Evolutionary conservation across 768 basidiomycete genomes (phyloP).

Genomic region (Collybiopsis luxurians): DNA sequence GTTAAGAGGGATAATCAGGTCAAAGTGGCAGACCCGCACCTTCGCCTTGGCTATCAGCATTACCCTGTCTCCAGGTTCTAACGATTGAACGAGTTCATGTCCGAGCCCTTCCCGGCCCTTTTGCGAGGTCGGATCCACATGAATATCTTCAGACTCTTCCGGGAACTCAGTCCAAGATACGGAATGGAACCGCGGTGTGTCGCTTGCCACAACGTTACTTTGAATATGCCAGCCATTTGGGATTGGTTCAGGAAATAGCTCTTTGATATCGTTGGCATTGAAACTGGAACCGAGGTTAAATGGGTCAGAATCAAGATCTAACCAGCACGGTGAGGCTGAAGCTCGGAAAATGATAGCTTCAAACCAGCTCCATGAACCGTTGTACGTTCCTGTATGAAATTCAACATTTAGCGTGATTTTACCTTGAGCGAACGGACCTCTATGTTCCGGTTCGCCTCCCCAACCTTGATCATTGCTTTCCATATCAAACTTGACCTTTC

Average conservation of each 20-base stretch:
- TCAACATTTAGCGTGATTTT: not conserved
- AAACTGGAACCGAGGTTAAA: slow-evolving; percentile 1
- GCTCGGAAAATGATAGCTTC: slow-evolving; percentile 15
- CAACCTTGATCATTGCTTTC: slow-evolving; percentile 23
- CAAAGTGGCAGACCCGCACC: not conserved
- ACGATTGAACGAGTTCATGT: not conserved
- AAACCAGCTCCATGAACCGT: slow-evolving; percentile 21
- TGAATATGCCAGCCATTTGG: slow-evolving; percentile 5
- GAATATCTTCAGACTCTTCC: not conserved
- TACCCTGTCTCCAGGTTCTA: slow-evolving; percentile 1
- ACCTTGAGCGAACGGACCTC: slow-evolving; percentile 9
- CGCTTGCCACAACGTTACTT: not conserved
- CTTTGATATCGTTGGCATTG: not conserved
- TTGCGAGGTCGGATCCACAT: not conserved
- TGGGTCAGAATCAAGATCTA: not conserved
- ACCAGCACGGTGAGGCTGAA: slow-evolving; percentile 1
- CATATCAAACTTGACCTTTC: slow-evolving; percentile 18
- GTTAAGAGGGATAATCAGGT: not conserved
- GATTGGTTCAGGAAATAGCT: not conserved
- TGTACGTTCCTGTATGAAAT: slow-evolving; percentile 19
- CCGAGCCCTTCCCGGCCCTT: slow-evolving; percentile 6
- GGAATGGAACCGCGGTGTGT: not conserved
- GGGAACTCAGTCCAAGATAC: not conserved
- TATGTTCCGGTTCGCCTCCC: slow-evolving; percentile 9
- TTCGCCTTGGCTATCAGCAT: slow-evolving; percentile 2